phyloP scores from a whole-genome alignment of 345 rosid genomes.

The Lepidium didymum region DNA sequence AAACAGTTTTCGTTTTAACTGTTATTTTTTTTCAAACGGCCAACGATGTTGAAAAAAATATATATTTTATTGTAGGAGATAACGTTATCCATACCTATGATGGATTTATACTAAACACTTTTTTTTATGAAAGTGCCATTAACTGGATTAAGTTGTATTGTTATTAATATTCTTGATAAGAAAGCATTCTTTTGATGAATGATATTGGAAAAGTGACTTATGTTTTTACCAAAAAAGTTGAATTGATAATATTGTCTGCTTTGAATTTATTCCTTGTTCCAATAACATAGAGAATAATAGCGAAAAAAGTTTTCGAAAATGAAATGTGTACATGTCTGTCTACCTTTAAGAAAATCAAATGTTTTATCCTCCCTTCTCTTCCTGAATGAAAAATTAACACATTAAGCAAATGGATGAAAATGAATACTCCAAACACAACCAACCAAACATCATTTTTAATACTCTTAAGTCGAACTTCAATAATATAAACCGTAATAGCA shows the following conservation, averaged over 20 bases:
- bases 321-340: background rate
- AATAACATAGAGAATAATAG: background rate
- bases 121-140: background rate
- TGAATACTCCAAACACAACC: no score
- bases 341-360: background rate
- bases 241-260: background rate
- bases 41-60: no score
- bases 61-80: slow-evolving; percentile 4
- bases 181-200: background rate
- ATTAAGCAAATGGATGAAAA: no score
- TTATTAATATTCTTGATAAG: slow-evolving; percentile 5
- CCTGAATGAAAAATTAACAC: no score
- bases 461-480: no score
- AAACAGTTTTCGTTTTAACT: no score
- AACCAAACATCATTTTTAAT: no score
- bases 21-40: no score
- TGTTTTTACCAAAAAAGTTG: background rate
- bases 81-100: background rate
- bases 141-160: slow-evolving; percentile 4
- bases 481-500: no score
- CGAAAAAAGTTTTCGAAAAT: slow-evolving; percentile 10
- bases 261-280: background rate
- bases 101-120: background rate
- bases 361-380: no score
- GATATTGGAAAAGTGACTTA: background rate